A percentile compares a stretch with the other conserved stretches of the same genome.
These are phyloP conservation scores for Endothia cerciana DNA, from an alignment of 2,329 filamentous ascomycete genomes.

Conservation along the genomic window DNA sequence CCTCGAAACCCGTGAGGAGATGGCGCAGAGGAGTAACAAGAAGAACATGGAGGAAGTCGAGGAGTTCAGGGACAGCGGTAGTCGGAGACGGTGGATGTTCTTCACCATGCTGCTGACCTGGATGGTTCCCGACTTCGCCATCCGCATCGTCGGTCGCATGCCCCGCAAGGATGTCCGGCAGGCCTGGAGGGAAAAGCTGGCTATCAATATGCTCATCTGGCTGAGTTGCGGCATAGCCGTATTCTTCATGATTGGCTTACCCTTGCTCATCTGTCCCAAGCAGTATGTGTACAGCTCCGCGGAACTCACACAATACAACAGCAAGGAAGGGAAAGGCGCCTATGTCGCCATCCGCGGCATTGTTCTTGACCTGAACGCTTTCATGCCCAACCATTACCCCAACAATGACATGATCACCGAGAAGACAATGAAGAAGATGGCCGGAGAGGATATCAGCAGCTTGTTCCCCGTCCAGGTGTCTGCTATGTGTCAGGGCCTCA, in stretches of 20 bases:
- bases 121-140: constrained; percentile 82
- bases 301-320: constrained; percentile 76
- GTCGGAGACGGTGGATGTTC: constrained; percentile 89
- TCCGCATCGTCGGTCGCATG: constrained; percentile 80
- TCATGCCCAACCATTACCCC: constrained; percentile 79
- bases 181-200: constrained; percentile 96
- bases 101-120: constrained; percentile 84
- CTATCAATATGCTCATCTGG: constrained; percentile 99
- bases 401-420: constrained; percentile 54
- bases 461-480: constrained; percentile 95
- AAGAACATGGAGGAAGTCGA: constrained; percentile 91
- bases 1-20: constrained; percentile 88
- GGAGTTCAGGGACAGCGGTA: constrained; percentile 74
- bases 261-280: constrained; percentile 83
- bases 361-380: constrained; percentile 81
- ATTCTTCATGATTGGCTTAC: constrained; percentile 92
- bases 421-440: constrained; percentile 75
- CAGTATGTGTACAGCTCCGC: constrained; percentile 83
- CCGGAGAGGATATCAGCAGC: constrained; percentile 81
- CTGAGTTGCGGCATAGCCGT: constrained; percentile 74
- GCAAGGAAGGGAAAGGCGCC: constrained; percentile 64
- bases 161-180: constrained; percentile 87
- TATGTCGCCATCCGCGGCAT: constrained; percentile 86
- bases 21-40: constrained; percentile 93
- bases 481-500: constrained; percentile 80